Evolutionary conservation across 306 rosid species (phyloP), one percentile per base, ranked within the genome.

Genomic region (Citrullus colocynthis): DNA sequence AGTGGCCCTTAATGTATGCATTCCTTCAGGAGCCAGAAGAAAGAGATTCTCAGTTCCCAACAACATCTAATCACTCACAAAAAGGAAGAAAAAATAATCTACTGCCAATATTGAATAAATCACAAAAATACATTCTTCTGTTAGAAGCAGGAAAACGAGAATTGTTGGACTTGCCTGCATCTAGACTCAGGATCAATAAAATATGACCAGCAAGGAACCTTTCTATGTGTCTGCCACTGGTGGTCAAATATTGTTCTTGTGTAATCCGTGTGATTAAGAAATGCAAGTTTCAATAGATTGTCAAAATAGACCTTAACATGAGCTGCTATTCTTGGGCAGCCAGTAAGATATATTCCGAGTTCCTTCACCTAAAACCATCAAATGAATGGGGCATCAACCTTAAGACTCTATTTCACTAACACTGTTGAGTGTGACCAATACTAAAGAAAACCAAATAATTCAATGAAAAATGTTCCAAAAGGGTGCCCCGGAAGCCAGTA

Each of bases 171-270:
- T 79, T 86, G 93, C 97, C 87, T 87, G 86, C 98, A 95, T 71
- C 95, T 87, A 77, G 78, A 76, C 81, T 59, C 79, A 14, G 75
- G 79, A 62, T 87, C 85, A 81, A 90, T 21, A 74, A 92, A 90
- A 83, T 88, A 93, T 4, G 98, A 95, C 98, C 98, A 90, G 87
- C 97, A 92, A 83, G 97, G 97, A 86, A 95, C 93, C 87, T 85
- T 85, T 83, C 98, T 87, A 41, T 85, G 74, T 65, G 82, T 77
- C 88, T 92, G 97, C 98, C 98, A 95, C 72, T 92, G 92, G 37
- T 85, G 87, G 85, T 95, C 97, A 9, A 84, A 76, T 74, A 89
- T 82, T 32, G 80, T 87, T 86, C 80, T 87, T 63, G 97, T 90
- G 82, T 85, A 85, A 51, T 75, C 86, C 45, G 96, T 86, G 79